Evolutionary conservation across 345 rosid species (phyloP), one percentile per base, ranked within the genome.

Genomic region (Turnera subulata): DNA sequence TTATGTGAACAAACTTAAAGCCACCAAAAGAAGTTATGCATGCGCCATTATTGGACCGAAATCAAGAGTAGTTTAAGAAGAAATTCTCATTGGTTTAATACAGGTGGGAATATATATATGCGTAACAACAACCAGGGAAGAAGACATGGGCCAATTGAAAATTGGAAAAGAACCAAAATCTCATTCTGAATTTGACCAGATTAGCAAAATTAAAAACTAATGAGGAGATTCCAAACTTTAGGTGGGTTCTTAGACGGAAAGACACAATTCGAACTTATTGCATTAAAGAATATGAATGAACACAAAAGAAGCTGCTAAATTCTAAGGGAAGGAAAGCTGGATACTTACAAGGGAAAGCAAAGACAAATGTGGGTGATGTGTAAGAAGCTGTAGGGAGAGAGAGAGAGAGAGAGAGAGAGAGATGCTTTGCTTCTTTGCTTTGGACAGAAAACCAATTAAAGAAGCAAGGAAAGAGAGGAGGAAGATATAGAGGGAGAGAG

Each of bases 401-500:
- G n/a, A n/a, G n/a, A n/a, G n/a, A n/a, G n/a, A n/a, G n/a, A n/a
- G n/a, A n/a, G n/a, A n/a, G n/a, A n/a, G n/a, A n/a, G 35, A 29
- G 79, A 82, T 82, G 72, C 87, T 73, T 80, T 81, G 82, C 80
- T 79, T 84, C 61, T 58, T 52, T 67, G 73, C 56, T 71, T 66
- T 66, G 63, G 17, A 70, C 32, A 61, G 65, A 68, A 33, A 69
- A 66, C 53, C 29, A 67, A 53, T 53, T 55, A 38, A 59, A 45
- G 60, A 23, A 24, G 58, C 17, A 33, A 21, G 20, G 16, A 16
- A 5, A 2, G 43, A 29, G 48, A 24, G 39, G 39, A 2, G 48
- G 19, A 15, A 19, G 40, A 18, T 12, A 16, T 8, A 18, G 13
- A 32, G 37, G 47, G 21, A 51, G 58, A 58, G n/a, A n/a, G n/a